These are phyloP conservation scores for Crotalaria pallida DNA, from an alignment of 306 rosid genomes.

Conservation along the genomic window DNA sequence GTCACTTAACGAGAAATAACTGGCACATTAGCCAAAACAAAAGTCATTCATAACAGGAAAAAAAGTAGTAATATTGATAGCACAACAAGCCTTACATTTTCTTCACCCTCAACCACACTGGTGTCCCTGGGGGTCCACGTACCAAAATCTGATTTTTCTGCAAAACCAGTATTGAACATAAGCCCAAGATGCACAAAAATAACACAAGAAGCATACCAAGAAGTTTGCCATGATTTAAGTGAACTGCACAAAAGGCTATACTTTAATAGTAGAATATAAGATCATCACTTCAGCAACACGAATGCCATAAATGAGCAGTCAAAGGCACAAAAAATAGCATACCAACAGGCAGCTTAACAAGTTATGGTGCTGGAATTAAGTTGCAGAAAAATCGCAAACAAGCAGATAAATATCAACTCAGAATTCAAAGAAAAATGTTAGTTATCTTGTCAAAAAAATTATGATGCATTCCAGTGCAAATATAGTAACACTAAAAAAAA, in stretches of 20 bases:
- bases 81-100: slow-evolving; percentile 43
- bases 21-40: background rate
- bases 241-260: background rate
- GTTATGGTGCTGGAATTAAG: background rate
- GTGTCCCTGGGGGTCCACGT: slow-evolving; percentile 24
- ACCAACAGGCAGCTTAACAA: background rate
- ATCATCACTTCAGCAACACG: background rate
- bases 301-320: background rate
- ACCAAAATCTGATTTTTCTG: slow-evolving; percentile 33
- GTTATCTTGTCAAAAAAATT: background rate
- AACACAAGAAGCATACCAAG: background rate
- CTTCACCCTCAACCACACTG: slow-evolving; percentile 38
- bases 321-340: background rate
- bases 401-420: background rate
- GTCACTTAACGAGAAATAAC: background rate
- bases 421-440: background rate
- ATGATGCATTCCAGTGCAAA: background rate
- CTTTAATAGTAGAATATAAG: background rate
- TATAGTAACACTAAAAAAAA: background rate
- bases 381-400: background rate
- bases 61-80: background rate
- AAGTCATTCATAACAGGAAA: background rate
- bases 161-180: slow-evolving; percentile 23
- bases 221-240: background rate
- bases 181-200: slow-evolving; percentile 14